Evolutionary conservation across 2,329 filamentous ascomycete genomes (phyloP).

Genomic region (Dothiorella sarmentorum): DNA sequence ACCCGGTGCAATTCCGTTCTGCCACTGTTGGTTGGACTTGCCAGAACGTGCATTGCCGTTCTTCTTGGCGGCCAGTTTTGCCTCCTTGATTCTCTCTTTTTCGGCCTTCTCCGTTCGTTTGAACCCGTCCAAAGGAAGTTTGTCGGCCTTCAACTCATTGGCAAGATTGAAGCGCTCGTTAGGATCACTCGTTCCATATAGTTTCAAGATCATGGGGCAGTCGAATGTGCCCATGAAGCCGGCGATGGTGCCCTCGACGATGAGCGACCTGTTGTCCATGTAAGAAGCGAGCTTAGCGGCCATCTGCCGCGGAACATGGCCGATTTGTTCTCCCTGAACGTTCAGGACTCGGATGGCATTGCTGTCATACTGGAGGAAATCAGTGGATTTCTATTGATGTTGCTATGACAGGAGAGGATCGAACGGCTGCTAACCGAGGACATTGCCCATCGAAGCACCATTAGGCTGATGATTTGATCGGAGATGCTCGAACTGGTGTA

Average conservation of each 20-base stretch:
- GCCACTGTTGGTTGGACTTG: constrained; percentile 24
- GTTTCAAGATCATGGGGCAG: constrained; percentile 65
- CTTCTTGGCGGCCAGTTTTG: constrained; percentile 36
- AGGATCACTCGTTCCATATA: constrained; percentile 66
- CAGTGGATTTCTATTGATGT: not conserved
- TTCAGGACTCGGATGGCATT: constrained; percentile 81
- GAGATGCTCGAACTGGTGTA: no score
- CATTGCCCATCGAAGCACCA: no score
- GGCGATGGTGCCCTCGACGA: constrained; percentile 66
- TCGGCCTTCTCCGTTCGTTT: constrained; percentile 51
- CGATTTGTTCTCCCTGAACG: constrained; percentile 70
- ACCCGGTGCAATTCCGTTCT: constrained; percentile 1
- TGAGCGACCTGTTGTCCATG: constrained; percentile 53
- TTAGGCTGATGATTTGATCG: no score
- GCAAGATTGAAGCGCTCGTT: constrained; percentile 54
- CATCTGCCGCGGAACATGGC: constrained; percentile 67
- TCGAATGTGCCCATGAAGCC: constrained; percentile 66
- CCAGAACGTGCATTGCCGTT: constrained; percentile 25
- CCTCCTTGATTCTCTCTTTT: constrained; percentile 46
- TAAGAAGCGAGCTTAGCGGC: constrained; percentile 71
- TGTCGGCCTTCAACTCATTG: constrained; percentile 60
- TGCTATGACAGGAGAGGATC: no score
- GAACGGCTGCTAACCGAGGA: no score
- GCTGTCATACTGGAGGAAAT: constrained; percentile 52
- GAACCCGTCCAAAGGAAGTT: constrained; percentile 50